These are phyloP conservation scores for Kurtzmaniella quercitrusa DNA, from an alignment of 1,139 yeast genomes.

Conservation along the genomic window DNA sequence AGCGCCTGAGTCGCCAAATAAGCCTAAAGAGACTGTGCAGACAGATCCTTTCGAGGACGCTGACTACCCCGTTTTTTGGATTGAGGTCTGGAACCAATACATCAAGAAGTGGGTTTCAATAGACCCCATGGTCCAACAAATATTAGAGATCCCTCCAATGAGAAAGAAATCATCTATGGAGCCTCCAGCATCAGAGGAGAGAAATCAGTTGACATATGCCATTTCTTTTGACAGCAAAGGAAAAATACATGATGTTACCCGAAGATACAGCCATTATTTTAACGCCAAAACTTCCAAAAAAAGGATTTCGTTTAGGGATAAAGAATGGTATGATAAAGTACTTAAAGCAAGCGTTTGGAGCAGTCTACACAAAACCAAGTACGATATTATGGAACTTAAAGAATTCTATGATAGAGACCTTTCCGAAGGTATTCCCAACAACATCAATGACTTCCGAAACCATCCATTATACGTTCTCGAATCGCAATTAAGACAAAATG, in stretches of 20 bases:
- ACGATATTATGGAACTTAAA: slow-evolving; percentile 66
- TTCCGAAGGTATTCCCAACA: slow-evolving; percentile 85
- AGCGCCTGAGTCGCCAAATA: background rate
- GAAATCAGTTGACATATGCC: slow-evolving; percentile 68
- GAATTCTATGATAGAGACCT: slow-evolving; percentile 66
- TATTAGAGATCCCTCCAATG: slow-evolving; percentile 64
- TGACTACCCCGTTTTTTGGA: slow-evolving; percentile 79
- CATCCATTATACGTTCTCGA: slow-evolving; percentile 89
- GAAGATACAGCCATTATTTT: slow-evolving; percentile 69
- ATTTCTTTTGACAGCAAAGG: slow-evolving; percentile 69
- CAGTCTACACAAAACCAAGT: slow-evolving; percentile 31
- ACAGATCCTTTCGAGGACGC: slow-evolving; percentile 23
- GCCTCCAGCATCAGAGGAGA: slow-evolving; percentile 61
- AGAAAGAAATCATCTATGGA: slow-evolving; percentile 62
- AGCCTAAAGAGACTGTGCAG: background rate
- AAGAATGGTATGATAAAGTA: slow-evolving; percentile 57
- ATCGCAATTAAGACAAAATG: slow-evolving; percentile 66
- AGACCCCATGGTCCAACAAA: slow-evolving; percentile 66
- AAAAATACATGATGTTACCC: slow-evolving; percentile 74
- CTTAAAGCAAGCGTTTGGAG: slow-evolving; percentile 29
- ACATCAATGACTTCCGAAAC: slow-evolving; percentile 73
- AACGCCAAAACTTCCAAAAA: slow-evolving; percentile 75
- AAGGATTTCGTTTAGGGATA: slow-evolving; percentile 59
- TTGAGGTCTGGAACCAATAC: slow-evolving; percentile 84
- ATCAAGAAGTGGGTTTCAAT: slow-evolving; percentile 76